Conservation (phyloP, 2,329 filamentous ascomycete genomes). For the Epichloe sibirici region DNA sequence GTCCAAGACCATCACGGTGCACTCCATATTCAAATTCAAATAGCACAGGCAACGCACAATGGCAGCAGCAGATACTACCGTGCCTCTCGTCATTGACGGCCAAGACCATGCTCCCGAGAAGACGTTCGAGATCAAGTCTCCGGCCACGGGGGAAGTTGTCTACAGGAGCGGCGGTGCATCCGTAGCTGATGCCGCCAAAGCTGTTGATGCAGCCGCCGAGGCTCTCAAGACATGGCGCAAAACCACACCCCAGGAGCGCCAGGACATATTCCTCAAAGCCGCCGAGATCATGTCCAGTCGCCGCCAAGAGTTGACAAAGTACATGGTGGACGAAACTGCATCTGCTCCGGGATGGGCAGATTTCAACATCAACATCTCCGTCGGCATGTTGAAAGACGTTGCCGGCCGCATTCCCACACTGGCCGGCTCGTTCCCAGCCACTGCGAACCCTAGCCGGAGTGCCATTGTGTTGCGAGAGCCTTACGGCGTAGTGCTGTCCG, state of each 20-base stretch:
- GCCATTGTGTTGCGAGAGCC: conserved; percentile 64
- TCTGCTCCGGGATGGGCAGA: conserved; percentile 24
- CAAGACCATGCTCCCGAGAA: conserved; percentile 31
- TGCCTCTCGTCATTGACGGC: conserved; percentile 32
- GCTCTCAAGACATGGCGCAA: conserved; percentile 61
- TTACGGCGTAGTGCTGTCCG: conserved; percentile 65
- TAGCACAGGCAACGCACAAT: background rate
- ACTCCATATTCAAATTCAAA: too few relatives aligned
- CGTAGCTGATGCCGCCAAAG: conserved; percentile 40
- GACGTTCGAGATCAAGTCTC: conserved; percentile 45
- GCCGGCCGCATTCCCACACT: conserved; percentile 29
- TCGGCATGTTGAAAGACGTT: conserved; percentile 29
- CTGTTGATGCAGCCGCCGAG: conserved; percentile 42
- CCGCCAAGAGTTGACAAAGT: conserved; percentile 45
- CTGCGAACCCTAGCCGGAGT: conserved; percentile 18
- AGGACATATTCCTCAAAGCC: conserved; percentile 58
- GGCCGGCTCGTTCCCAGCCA: conserved; percentile 24
- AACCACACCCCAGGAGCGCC: conserved; percentile 45
- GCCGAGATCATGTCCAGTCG: conserved; percentile 51
- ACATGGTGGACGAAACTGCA: conserved; percentile 42
- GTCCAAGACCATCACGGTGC: too few relatives aligned
- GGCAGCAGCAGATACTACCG: conserved; percentile 1
- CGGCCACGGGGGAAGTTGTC: conserved; percentile 41
- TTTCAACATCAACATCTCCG: conserved; percentile 25
- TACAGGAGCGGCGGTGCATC: conserved; percentile 44